Percentiles rank a stretch among this genome's conserved stretches.
These are phyloP conservation scores for Aspergillus sp. DNA, from an alignment of 2,329 filamentous ascomycete genomes.

Conservation along the genomic window DNA sequence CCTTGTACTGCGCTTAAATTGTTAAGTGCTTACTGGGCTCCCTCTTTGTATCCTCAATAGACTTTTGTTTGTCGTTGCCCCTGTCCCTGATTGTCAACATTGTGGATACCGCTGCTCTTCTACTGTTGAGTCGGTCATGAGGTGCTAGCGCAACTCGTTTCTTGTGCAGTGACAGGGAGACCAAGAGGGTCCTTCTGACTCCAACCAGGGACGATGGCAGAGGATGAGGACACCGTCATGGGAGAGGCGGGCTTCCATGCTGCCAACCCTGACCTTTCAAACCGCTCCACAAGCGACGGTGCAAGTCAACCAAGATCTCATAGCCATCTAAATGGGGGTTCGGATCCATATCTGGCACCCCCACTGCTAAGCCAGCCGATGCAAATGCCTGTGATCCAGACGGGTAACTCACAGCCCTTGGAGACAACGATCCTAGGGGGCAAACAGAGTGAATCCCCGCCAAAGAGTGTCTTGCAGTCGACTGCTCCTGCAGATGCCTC, in stretches of 20 bases:
- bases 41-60: background rate
- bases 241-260: constrained; percentile 26
- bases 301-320: constrained; percentile 17
- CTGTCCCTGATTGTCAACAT: background rate
- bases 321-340: constrained; percentile 18
- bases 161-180: constrained; percentile 5
- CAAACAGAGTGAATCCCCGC: constrained; percentile 15
- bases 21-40: background rate
- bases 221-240: constrained; percentile 44
- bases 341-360: constrained; percentile 24
- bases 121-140: constrained; percentile 18
- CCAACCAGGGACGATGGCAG: constrained; percentile 26
- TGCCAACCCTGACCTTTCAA: constrained; percentile 17
- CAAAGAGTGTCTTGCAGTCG: constrained; percentile 25
- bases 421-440: constrained; percentile 7
- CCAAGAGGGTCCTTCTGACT: constrained; percentile 6
- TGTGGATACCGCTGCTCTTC: background rate
- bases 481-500: constrained; percentile 25
- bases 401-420: constrained; percentile 4
- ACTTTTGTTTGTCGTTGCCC: background rate
- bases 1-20: background rate
- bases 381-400: constrained; percentile 20
- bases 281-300: constrained; percentile 15
- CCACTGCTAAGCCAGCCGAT: constrained; percentile 22
- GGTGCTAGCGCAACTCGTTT: constrained; percentile 5